Conservation (phyloP, 23 red algal species). For the Chondrus crispus region DNA sequence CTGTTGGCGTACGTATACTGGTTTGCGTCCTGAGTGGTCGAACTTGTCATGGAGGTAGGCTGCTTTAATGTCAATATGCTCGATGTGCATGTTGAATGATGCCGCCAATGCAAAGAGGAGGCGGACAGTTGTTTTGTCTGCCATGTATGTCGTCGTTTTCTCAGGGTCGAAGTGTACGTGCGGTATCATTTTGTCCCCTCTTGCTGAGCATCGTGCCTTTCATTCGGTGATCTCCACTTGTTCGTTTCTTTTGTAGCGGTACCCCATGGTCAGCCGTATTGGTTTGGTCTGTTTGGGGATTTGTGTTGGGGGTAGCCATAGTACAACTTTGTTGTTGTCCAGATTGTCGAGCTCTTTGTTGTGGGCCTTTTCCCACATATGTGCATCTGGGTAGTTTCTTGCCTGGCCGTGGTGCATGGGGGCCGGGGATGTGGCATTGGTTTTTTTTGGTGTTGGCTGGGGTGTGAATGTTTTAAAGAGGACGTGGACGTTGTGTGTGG, state of each 20-base stretch:
- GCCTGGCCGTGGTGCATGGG: neutral
- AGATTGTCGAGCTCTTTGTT: conserved; percentile 1
- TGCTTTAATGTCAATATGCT: neutral
- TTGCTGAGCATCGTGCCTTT: neutral
- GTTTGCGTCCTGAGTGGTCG: neutral
- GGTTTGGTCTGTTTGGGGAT: neutral
- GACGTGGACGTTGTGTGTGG: neutral
- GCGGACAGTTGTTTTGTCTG: neutral
- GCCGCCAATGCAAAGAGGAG: neutral
- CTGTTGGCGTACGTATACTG: neutral
- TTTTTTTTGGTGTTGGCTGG: neutral
- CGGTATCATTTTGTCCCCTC: conserved; percentile 21
- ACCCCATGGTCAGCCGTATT: neutral
- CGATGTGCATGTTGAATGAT: neutral
- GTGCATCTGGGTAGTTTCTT: neutral
- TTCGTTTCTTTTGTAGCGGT: neutral
- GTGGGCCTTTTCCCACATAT: neutral
- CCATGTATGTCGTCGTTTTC: neutral
- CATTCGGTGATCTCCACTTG: neutral
- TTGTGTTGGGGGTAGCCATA: neutral
- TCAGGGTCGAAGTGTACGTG: neutral
- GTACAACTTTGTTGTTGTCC: neutral
- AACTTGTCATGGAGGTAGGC: neutral
- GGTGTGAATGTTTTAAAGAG: neutral
- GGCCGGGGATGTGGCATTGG: neutral